These are phyloP conservation scores for Chlorella ohadii DNA, from an alignment of 139 green algal genomes.

Conservation along the genomic window DNA sequence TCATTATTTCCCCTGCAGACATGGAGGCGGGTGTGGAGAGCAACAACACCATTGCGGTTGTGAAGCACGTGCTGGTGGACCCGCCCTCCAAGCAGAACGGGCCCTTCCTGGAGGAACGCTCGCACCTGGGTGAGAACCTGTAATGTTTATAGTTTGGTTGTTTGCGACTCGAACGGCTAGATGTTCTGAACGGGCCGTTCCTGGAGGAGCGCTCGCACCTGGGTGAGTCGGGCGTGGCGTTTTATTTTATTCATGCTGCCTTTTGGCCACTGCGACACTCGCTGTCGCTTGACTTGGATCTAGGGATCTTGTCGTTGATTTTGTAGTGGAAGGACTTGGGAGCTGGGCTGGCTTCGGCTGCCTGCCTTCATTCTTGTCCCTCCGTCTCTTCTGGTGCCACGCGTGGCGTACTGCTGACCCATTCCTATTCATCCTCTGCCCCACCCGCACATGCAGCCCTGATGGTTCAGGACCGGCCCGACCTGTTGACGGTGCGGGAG, in stretches of 20 bases:
- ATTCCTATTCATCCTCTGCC: neutral
- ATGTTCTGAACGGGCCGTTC: constrained; percentile 25
- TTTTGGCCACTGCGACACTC: no score
- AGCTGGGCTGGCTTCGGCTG: no score
- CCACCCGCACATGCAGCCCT: neutral
- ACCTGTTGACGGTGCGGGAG: constrained; percentile 15
- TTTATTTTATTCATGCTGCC: no score
- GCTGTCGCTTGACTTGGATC: no score
- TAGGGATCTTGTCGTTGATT: no score
- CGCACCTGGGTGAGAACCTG: constrained; percentile 36
- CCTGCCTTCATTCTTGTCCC: no score
- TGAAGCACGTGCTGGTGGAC: constrained; percentile 34
- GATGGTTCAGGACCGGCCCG: constrained; percentile 25
- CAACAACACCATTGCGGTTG: constrained; percentile 17
- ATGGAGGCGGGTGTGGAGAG: constrained; percentile 7
- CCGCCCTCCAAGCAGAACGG: constrained; percentile 16
- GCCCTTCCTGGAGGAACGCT: constrained; percentile 20
- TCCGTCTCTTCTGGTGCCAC: no score
- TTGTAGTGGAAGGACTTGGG: no score
- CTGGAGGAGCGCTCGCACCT: constrained; percentile 30
- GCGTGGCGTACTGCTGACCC: no score
- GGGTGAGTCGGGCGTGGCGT: constrained; percentile 1
- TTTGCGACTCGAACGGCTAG: no score
- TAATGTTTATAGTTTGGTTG: no score
- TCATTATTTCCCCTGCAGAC: neutral